Conservation (phyloP, 139 green algal species). For the Deuterostichococcus epilithicus region DNA sequence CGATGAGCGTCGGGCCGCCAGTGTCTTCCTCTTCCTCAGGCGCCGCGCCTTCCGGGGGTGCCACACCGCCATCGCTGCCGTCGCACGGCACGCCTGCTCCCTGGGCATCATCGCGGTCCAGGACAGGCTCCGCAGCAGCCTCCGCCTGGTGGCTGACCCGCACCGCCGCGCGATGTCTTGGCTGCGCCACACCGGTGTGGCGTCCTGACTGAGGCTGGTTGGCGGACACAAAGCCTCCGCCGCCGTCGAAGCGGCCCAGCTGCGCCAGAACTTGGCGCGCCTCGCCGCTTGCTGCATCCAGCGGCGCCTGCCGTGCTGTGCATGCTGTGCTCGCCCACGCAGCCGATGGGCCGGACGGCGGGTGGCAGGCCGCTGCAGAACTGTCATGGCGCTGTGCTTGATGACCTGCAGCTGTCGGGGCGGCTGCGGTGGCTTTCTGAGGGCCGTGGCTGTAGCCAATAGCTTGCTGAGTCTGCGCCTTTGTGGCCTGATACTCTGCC, state of each 20-base stretch:
- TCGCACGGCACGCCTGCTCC: too few species aligned
- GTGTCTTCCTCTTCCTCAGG: not conserved
- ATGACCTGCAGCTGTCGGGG: not conserved
- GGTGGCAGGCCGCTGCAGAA: not conserved
- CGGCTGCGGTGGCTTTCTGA: not conserved
- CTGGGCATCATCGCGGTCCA: too few species aligned
- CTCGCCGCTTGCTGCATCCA: not conserved
- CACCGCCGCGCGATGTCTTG: too few species aligned
- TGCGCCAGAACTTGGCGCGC: not conserved
- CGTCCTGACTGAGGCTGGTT: not conserved
- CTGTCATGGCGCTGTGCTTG: not conserved
- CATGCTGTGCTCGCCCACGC: not conserved
- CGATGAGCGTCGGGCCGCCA: slow-evolving; percentile 1
- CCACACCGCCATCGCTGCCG: not conserved
- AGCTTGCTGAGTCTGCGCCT: not conserved
- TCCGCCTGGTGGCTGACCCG: not conserved
- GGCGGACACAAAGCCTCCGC: not conserved
- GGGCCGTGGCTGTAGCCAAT: not conserved
- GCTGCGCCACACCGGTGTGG: too few species aligned
- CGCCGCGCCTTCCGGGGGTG: not conserved
- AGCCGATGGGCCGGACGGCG: not conserved
- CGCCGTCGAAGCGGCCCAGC: not conserved
- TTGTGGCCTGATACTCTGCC: slow-evolving; percentile 1
- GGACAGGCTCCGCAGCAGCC: too few species aligned
- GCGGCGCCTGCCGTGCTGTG: not conserved